Percentiles rank a stretch among this genome's conserved stretches.
phyloP scores from a whole-genome alignment of 352 stramenopile genomes.

The Phytophthora ohioensis region DNA sequence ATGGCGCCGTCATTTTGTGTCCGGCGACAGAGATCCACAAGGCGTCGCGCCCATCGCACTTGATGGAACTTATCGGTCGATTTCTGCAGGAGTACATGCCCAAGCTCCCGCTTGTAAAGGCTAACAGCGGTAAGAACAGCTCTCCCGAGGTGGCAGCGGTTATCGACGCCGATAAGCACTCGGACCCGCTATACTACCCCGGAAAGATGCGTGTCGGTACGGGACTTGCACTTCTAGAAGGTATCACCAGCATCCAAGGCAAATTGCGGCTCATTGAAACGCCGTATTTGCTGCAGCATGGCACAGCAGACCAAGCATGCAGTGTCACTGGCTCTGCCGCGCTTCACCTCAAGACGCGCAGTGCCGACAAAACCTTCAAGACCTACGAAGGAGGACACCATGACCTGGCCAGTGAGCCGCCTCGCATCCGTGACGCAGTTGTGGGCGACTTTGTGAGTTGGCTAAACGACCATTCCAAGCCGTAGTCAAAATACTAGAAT shows the following conservation, averaged over 20 bases:
- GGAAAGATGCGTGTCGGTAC: conserved; percentile 79
- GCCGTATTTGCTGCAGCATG: conserved; percentile 84
- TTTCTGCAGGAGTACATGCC: conserved; percentile 64
- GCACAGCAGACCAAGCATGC: conserved; percentile 72
- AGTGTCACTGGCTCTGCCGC: conserved; percentile 71
- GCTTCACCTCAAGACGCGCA: conserved; percentile 62
- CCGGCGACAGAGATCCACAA: conserved; percentile 76
- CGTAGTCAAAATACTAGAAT: conserved; percentile 16
- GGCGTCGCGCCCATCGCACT: conserved; percentile 52
- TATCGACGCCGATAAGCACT: conserved; percentile 61
- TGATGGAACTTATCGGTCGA: conserved; percentile 59
- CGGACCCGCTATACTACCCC: conserved; percentile 80
- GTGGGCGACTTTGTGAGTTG: conserved; percentile 78
- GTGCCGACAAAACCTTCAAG: conserved; percentile 78
- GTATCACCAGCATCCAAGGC: conserved; percentile 61
- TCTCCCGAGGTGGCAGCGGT: conserved; percentile 64
- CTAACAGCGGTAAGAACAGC: conserved; percentile 70
- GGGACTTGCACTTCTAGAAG: conserved; percentile 72
- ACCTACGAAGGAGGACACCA: conserved; percentile 65
- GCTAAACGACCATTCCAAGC: conserved; percentile 56
- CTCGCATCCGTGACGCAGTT: conserved; percentile 65
- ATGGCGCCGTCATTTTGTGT: conserved; percentile 77
- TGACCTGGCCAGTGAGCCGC: conserved; percentile 80
- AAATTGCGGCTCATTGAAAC: conserved; percentile 68
- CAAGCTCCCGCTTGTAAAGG: conserved; percentile 70